A percentile compares a stretch with the other conserved stretches of the same genome.
These are phyloP conservation scores for Tephrocybe sp. DNA, from an alignment of 768 basidiomycete species.

Conservation along the genomic window DNA sequence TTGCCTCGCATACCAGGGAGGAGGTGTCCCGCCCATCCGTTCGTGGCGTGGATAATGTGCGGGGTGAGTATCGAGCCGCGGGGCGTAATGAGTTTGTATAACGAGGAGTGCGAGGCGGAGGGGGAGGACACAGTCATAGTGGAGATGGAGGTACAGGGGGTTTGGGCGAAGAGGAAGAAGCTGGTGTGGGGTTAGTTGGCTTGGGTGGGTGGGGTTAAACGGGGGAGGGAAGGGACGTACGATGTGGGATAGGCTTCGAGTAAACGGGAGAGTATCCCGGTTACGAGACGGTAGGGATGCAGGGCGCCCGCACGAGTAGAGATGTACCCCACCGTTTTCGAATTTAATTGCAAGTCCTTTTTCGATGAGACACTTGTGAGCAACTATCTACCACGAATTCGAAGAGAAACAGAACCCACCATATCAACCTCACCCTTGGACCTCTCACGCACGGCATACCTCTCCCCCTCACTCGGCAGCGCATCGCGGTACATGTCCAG, in stretches of 20 bases:
- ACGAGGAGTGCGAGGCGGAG: constrained; percentile 6
- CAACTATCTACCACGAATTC: no score
- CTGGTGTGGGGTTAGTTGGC: constrained; percentile 28
- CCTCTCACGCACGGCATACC: constrained; percentile 30
- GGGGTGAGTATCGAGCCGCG: constrained; percentile 52
- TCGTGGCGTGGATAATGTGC: constrained; percentile 82
- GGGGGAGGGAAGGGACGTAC: constrained; percentile 29
- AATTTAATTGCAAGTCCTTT: constrained; percentile 50
- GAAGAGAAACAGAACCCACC: background rate
- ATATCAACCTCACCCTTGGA: no score
- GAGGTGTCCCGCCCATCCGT: constrained; percentile 77
- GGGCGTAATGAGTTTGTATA: constrained; percentile 60
- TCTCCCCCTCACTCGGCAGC: constrained; percentile 44
- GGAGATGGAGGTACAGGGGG: constrained; percentile 56
- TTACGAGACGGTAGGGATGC: constrained; percentile 71
- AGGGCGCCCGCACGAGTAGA: constrained; percentile 55
- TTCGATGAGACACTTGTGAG: no score
- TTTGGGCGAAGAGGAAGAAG: constrained; percentile 56
- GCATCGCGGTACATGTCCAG: constrained; percentile 45
- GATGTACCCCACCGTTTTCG: constrained; percentile 46
- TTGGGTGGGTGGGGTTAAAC: constrained; percentile 2
- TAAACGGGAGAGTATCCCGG: constrained; percentile 52
- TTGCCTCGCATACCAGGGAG: constrained; percentile 59
- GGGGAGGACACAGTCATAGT: constrained; percentile 17
- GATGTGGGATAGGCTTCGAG: constrained; percentile 44